A percentile compares a stretch with the other conserved stretches of the same genome.
These are phyloP conservation scores for Trichothecium sympodiale DNA, from an alignment of 2,329 filamentous ascomycete genomes.

Conservation along the genomic window DNA sequence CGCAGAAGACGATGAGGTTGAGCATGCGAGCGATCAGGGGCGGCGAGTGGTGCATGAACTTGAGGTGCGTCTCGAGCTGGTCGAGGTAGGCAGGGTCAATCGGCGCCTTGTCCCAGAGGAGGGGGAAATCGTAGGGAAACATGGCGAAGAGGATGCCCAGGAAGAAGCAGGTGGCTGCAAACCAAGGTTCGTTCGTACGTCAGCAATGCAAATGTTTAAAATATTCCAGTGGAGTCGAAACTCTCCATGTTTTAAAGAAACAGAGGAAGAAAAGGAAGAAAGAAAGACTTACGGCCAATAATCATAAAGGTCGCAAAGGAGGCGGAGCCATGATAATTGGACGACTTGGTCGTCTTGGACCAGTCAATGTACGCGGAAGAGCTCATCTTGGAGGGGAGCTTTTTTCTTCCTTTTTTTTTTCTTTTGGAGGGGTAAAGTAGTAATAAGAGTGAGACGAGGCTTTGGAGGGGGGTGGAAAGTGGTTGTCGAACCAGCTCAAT, in stretches of 20 bases:
- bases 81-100: slow-evolving; percentile 61
- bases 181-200: slow-evolving; percentile 2
- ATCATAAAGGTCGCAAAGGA: slow-evolving; percentile 97
- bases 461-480: no score
- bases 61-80: slow-evolving; percentile 80
- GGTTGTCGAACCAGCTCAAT: no score
- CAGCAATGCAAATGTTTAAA: background rate
- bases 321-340: slow-evolving; percentile 45
- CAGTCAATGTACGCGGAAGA: slow-evolving; percentile 29
- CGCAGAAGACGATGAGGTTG: slow-evolving; percentile 83
- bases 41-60: slow-evolving; percentile 82
- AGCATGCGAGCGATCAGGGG: slow-evolving; percentile 88
- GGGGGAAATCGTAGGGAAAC: slow-evolving; percentile 91
- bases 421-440: slow-evolving; percentile 4
- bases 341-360: slow-evolving; percentile 46
- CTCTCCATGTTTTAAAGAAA: background rate
- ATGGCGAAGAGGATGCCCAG: slow-evolving; percentile 93
- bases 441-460: no score
- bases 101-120: slow-evolving; percentile 64
- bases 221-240: background rate
- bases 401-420: no score
- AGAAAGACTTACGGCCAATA: slow-evolving; percentile 65
- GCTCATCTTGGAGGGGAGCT: slow-evolving; percentile 2
- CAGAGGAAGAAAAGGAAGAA: slow-evolving; percentile 1
- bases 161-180: slow-evolving; percentile 82